Percentiles rank a stretch among this genome's conserved stretches.
Evolutionary conservation across 495 filamentous ascomycete species (phyloP).

Genomic region (Lasiosphaeria miniovina): DNA sequence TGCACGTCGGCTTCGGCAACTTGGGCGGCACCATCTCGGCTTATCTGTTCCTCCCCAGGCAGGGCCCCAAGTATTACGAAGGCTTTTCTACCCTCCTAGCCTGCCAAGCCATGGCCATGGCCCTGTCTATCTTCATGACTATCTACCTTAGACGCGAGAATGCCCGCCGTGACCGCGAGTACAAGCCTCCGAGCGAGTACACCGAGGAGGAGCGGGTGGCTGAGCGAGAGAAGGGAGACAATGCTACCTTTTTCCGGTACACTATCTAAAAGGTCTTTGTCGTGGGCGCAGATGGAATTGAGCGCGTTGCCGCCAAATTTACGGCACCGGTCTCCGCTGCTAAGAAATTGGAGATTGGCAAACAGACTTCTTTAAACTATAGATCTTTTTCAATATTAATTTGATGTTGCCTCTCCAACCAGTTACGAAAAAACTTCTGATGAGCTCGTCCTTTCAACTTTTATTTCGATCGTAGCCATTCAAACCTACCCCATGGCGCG

Average conservation of each 20-base stretch:
- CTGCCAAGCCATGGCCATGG: slow-evolving; percentile 44
- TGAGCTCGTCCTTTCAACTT: no score
- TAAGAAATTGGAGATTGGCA: no score
- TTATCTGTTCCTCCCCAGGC: slow-evolving; percentile 61
- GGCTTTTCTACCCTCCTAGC: slow-evolving; percentile 56
- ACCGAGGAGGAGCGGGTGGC: slow-evolving; percentile 42
- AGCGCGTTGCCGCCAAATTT: no score
- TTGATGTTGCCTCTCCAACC: no score
- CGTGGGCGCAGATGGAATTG: no score
- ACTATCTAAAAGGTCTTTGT: slow-evolving; percentile 37
- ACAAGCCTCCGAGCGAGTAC: slow-evolving; percentile 45
- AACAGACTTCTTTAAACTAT: no score
- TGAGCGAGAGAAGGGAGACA: slow-evolving; percentile 49
- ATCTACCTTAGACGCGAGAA: slow-evolving; percentile 63
- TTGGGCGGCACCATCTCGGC: slow-evolving; percentile 69
- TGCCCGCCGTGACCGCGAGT: slow-evolving; percentile 45
- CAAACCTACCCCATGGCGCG: no score
- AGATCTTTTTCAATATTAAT: no score
- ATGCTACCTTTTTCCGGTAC: slow-evolving; percentile 54
- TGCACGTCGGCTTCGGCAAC: slow-evolving; percentile 79
- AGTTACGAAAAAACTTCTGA: no score
- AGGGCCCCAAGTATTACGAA: slow-evolving; percentile 57
- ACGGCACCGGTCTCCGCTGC: no score
- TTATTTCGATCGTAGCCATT: no score
- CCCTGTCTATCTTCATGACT: slow-evolving; percentile 53